A percentile compares a stretch with the other conserved stretches of the same genome.
Evolutionary conservation across 805 yeast species (phyloP).

Genomic region (Zygoascus tannicola): DNA sequence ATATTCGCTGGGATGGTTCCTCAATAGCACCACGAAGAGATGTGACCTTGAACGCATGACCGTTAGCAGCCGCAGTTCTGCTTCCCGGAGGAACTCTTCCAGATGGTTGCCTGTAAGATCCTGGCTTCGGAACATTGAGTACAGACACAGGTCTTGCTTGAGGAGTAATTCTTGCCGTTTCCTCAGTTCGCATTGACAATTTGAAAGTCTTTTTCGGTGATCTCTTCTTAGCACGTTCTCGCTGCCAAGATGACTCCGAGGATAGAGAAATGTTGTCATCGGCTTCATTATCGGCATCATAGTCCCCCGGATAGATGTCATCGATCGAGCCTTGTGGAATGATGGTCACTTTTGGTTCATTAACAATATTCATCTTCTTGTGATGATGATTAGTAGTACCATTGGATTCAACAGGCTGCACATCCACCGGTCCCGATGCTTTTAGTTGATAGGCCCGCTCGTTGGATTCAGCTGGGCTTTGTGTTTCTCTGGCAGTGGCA

Average conservation of each 20-base stretch:
- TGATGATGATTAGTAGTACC: not conserved
- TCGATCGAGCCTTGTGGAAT: not conserved
- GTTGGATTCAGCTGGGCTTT: not conserved
- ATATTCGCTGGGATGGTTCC: not conserved
- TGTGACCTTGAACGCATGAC: not conserved
- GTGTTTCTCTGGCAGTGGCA: not conserved
- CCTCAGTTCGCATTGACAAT: conserved; percentile 11
- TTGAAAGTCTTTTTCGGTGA: conserved; percentile 2
- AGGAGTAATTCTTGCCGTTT: conserved; percentile 1
- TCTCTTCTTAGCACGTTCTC: conserved; percentile 11
- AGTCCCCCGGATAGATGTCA: not conserved
- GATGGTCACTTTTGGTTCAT: not conserved
- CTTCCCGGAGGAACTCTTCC: not conserved
- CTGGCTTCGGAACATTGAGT: not conserved
- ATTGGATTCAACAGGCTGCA: not conserved
- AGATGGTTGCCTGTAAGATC: not conserved
- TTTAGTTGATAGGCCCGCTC: not conserved
- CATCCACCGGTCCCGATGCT: not conserved
- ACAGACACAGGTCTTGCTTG: not conserved
- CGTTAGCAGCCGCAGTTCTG: conserved; percentile 3
- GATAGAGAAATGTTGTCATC: conserved; percentile 16
- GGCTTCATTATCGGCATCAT: conserved; percentile 8
- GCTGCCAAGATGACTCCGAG: conserved; percentile 20
- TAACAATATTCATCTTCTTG: not conserved
- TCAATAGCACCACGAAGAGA: not conserved